These are phyloP conservation scores for Mycena pura DNA, from an alignment of 768 basidiomycete species.

Conservation along the genomic window DNA sequence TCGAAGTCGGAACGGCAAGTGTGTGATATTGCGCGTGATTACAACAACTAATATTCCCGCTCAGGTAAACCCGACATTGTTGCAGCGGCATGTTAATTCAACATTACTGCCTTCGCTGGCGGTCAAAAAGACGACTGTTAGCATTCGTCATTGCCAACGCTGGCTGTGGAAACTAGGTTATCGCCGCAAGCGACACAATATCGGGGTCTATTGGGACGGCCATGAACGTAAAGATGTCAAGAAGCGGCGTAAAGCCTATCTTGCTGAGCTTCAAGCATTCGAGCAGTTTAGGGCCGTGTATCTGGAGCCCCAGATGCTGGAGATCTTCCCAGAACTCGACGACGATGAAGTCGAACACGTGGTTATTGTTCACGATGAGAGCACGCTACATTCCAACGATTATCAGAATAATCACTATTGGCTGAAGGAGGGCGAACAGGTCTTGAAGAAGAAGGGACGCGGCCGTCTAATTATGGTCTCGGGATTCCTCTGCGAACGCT, in stretches of 20 bases:
- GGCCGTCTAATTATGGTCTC: conserved; percentile 29
- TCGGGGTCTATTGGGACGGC: background rate
- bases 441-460: conserved; percentile 29
- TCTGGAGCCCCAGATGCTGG: background rate
- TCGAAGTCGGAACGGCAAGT: background rate
- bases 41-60: background rate
- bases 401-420: conserved; percentile 14
- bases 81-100: background rate
- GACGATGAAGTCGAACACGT: conserved; percentile 2
- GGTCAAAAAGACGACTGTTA: no score
- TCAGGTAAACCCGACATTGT: background rate
- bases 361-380: conserved; percentile 1
- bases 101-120: background rate
- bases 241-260: background rate
- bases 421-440: conserved; percentile 24
- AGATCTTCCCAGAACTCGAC: background rate
- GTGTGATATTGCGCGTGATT: background rate
- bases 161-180: conserved; percentile 3
- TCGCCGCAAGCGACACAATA: background rate
- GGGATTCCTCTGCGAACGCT: conserved; percentile 30
- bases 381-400: conserved; percentile 3
- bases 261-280: background rate
- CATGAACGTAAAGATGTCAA: conserved; percentile 4
- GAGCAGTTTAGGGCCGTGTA: background rate
- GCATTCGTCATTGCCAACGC: background rate